A percentile compares a stretch with the other conserved stretches of the same genome.
phyloP scores from a whole-genome alignment of 345 rosid species.

The Raphanus sativus region DNA sequence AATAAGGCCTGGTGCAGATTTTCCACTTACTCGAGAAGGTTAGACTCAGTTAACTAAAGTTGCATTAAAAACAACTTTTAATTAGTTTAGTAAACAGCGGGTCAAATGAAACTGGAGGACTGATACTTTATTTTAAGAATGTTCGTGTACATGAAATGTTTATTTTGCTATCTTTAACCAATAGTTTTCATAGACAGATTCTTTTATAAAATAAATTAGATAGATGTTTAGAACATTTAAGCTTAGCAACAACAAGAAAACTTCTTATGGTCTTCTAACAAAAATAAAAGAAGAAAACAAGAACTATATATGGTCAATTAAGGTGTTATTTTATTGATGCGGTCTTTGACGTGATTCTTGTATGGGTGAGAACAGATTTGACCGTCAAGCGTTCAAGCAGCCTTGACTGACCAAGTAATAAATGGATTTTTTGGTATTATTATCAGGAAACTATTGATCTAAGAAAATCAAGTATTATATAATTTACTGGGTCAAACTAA shows the following conservation, averaged over 20 bases:
- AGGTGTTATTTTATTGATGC: not conserved
- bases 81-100: not conserved
- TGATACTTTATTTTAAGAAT: not conserved
- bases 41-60: not conserved
- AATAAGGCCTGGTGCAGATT: not conserved
- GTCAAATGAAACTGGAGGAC: slow-evolving; percentile 15
- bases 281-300: not conserved
- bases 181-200: not conserved
- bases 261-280: not conserved
- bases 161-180: not conserved
- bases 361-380: slow-evolving; percentile 27
- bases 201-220: too few species aligned
- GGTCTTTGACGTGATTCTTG: slow-evolving; percentile 32
- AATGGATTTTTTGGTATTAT: slow-evolving; percentile 18
- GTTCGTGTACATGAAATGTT: not conserved
- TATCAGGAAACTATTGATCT: slow-evolving; percentile 14
- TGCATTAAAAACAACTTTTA: not conserved
- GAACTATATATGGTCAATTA: slow-evolving; percentile 6
- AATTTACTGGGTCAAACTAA: slow-evolving; percentile 27
- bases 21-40: slow-evolving; percentile 20
- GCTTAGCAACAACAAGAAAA: not conserved
- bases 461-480: not conserved
- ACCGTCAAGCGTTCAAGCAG: slow-evolving; percentile 34
- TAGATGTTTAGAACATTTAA: not conserved
- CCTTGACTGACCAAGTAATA: slow-evolving; percentile 38